Conservation (phyloP, 768 basidiomycete genomes). For the Cantharellus anzutake region DNA sequence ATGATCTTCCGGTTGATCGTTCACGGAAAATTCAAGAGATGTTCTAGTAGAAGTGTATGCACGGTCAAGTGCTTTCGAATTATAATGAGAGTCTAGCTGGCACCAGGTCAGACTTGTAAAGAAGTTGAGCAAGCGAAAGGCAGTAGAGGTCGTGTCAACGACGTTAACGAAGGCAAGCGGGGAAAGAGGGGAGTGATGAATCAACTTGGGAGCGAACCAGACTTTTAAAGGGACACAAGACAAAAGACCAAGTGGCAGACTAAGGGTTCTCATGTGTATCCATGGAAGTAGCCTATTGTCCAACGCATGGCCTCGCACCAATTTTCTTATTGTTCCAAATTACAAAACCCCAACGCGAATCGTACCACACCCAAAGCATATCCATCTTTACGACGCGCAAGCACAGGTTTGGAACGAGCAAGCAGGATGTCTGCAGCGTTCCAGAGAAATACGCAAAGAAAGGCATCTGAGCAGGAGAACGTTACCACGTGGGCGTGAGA, state of each 20-base stretch:
- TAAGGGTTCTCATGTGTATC: neutral
- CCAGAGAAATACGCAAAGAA: no score
- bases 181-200: neutral
- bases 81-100: neutral
- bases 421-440: no score
- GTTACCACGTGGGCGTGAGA: no score
- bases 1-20: neutral
- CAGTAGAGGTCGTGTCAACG: neutral
- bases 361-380: no score
- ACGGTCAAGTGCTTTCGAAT: neutral
- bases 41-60: neutral
- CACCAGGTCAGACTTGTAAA: neutral
- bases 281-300: no score
- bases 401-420: no score
- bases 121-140: neutral
- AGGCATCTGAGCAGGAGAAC: no score
- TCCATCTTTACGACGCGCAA: no score
- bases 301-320: no score
- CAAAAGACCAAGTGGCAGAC: neutral
- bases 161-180: neutral
- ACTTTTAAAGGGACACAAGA: neutral
- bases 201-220: neutral
- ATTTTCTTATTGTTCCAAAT: no score
- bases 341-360: no score
- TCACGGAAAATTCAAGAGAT: neutral